Evolutionary conservation across 108 stramenopile genomes (phyloP).

Genomic region (Parietichytrium sp.): DNA sequence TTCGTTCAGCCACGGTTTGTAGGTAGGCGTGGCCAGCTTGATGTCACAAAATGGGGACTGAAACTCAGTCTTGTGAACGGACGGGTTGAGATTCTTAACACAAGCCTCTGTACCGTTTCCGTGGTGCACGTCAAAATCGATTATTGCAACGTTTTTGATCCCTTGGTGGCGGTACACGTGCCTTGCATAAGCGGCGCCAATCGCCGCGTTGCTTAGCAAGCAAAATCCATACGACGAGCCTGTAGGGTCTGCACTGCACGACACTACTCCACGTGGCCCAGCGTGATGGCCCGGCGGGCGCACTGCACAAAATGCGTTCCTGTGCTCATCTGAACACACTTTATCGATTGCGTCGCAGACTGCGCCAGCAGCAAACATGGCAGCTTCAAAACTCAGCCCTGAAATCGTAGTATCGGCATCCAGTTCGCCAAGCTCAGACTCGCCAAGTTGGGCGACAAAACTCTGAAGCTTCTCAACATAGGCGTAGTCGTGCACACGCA

Average conservation of each 20-base stretch:
- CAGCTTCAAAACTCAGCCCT: conserved; percentile 61
- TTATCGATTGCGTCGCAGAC: conserved; percentile 58
- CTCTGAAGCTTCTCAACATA: conserved; percentile 25
- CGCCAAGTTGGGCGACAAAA: conserved; percentile 1
- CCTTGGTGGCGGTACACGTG: conserved; percentile 55
- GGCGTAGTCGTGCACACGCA: conserved; percentile 40
- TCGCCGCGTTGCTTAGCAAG: conserved; percentile 95
- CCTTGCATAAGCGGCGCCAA: conserved; percentile 94
- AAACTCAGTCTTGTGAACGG: conserved; percentile 66
- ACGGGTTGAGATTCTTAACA: conserved; percentile 71
- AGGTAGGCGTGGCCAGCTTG: conserved; percentile 64
- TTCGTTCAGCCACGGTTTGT: conserved; percentile 86
- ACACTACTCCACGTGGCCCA: conserved; percentile 73
- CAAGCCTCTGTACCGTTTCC: conserved; percentile 67
- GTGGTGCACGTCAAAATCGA: conserved; percentile 68
- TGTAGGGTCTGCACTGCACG: neutral
- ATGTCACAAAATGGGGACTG: conserved; percentile 77
- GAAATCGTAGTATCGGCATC: conserved; percentile 59
- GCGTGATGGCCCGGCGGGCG: conserved; percentile 99
- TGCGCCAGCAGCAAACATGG: conserved; percentile 74
- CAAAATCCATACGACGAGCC: conserved; percentile 89
- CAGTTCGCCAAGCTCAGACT: neutral
- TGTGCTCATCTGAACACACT: conserved; percentile 46
- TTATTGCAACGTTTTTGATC: conserved; percentile 56
- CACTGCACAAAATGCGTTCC: conserved; percentile 84